Conservation (phyloP, 2,329 filamentous ascomycete genomes). For the Colletotrichum tanaceti region DNA sequence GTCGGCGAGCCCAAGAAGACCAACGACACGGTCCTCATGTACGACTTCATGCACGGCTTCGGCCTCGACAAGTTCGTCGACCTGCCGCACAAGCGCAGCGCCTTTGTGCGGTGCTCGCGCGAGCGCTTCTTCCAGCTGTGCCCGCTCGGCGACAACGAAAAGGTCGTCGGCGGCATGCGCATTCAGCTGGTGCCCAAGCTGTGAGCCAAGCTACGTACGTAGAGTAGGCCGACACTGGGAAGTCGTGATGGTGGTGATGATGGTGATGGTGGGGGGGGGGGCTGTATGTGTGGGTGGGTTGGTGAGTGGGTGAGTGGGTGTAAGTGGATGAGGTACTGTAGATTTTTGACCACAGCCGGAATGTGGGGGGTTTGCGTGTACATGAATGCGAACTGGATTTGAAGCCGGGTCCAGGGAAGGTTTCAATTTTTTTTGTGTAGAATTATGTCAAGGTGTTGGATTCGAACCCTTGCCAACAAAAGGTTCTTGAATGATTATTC, state of each 20-base stretch:
- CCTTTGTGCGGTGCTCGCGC: constrained; percentile 72
- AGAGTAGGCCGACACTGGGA: neutral
- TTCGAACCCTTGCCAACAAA: too few relatives aligned
- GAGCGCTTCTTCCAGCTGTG: constrained; percentile 78
- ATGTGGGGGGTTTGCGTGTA: constrained; percentile 7
- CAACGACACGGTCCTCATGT: constrained; percentile 76
- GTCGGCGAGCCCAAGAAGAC: constrained; percentile 80
- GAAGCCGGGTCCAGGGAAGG: neutral
- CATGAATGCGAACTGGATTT: neutral
- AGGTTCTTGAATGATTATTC: too few relatives aligned
- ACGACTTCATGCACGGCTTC: constrained; percentile 80
- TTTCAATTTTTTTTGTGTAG: neutral
- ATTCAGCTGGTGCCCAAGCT: constrained; percentile 67
- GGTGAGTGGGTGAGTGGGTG: neutral
- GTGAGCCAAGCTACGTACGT: constrained; percentile 46
- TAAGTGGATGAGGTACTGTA: neutral
- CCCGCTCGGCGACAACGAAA: constrained; percentile 67
- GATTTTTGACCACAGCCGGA: neutral
- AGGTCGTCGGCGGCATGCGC: constrained; percentile 64
- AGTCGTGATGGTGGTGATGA: neutral
- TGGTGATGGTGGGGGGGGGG: neutral
- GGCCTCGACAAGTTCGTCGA: constrained; percentile 79
- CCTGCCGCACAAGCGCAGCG: constrained; percentile 77
- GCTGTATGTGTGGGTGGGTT: too few relatives aligned
- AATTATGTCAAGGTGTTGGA: constrained; percentile 1